Evolutionary conservation across 2,329 filamentous ascomycete genomes (phyloP), one percentile per base, ranked within the genome.

Genomic region (Cladosporium sp.): DNA sequence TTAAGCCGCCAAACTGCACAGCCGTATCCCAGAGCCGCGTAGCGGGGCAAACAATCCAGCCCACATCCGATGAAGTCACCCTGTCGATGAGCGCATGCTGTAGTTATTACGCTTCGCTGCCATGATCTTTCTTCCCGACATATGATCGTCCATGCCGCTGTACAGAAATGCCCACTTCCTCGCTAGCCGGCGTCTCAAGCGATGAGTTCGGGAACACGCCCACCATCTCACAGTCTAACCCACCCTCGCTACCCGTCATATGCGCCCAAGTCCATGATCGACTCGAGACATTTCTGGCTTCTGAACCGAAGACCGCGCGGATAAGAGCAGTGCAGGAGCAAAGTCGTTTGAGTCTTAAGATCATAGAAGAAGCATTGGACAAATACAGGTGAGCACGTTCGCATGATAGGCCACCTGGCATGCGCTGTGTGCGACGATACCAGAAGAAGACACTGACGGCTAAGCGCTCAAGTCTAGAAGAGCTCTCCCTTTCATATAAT

Each of bases 401-500:
- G 10, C 9, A 35, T 50, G 19, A 44, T 58, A 32, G 24, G 45
- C 45, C 45, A 48, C 45, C 45, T 48, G 34, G 49, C 49, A 52
- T 40, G 39, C 40, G 25, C 10, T 20, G 28, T 20, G 12, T 37
- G 17, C 25, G 48, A 39, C 36, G 35, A 34, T 20, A 22, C 9
- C n/a, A 42, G n/a, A 48, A 10, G 13, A 53, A 20, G 37, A 37
- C 35, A 36, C 37, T 48, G 42, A 52, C 39, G n/a, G 47, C 47
- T 20, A 36, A 49, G 36, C 47, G n/a, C 51, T 49, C 35, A 51
- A 94, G 90, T 58, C 82, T 88, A 61, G 81, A 87, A 58, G 83
- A 95, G 70, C 81, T 97, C 60, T 91, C 92, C 4, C 80, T 97
- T 62, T 96, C 93, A 57, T 99, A 97, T 76, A 99, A 99, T 68